phyloP scores from a whole-genome alignment of 257 asterid genomes.

The Fraxinus anomala region DNA sequence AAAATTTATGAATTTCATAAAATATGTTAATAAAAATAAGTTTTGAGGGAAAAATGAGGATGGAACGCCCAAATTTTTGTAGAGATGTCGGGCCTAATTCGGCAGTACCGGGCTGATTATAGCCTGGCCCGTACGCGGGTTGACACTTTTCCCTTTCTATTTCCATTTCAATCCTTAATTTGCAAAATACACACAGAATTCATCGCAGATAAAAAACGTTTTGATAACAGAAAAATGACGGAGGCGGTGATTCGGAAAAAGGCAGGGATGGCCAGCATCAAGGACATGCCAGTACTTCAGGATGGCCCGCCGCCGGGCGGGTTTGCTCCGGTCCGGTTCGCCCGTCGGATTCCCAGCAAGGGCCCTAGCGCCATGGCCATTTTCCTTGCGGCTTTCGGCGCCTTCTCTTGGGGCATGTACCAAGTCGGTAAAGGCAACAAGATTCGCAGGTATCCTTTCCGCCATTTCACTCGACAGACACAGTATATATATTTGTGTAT shows the following conservation, averaged over 20 bases:
- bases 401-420: conserved; percentile 89
- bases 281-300: conserved; percentile 91
- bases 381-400: conserved; percentile 73
- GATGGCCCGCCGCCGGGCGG: conserved; percentile 99
- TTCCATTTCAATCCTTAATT: conserved; percentile 1
- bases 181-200: not conserved
- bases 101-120: not conserved
- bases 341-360: conserved; percentile 74
- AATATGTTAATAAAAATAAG: no score
- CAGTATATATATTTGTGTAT: not conserved
- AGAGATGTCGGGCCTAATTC: no score
- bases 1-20: no score
- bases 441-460: conserved; percentile 68
- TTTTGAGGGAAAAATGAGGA: no score
- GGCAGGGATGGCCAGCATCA: conserved; percentile 87
- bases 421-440: conserved; percentile 93
- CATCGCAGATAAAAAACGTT: not conserved
- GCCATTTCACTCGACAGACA: not conserved
- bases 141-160: not conserved
- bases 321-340: conserved; percentile 85
- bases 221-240: conserved; percentile 52
- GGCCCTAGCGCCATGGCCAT: conserved; percentile 91
- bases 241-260: conserved; percentile 83
- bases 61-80: no score
- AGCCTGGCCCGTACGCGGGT: not conserved